Evolutionary conservation across 257 asterid genomes (phyloP), one percentile per base, ranked within the genome.

Genomic region (Solanum pimpinellifolium): DNA sequence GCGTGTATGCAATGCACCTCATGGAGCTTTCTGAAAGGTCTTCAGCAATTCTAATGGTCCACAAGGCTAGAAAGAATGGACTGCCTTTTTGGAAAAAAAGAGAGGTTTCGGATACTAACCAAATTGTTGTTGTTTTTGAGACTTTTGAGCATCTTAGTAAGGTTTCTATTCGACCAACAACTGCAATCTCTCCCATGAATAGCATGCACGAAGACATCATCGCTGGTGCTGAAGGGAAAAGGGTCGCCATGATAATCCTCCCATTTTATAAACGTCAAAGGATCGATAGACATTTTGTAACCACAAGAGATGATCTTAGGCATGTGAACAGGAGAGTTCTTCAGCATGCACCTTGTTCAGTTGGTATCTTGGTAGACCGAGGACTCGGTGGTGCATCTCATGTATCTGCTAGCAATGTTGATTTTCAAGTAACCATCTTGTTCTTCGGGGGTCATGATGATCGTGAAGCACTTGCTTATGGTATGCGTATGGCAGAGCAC

Each of bases 391-490:
- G 94, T 12, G 42, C 88, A 3, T 86, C 93, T 2, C 92, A 93
- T 66, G 91, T 93, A 15, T 65, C 93, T 0, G 93, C 94, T n/a
- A 93, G 94, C 87, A 90, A 89, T 7, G 94, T 93, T 2, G 90
- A 90, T 47, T 90, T 88, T 35, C 76, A 82, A 7, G 86, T 93
- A 18, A 88, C 93, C 0, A 87, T 88, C 15, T 84, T 93, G 31
- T 93, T 93, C 92, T 92, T 93, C 5, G 96, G 96, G 6, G 94
- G 96, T 2, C 91, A 88, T 5, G 95, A 93, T 41, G 95, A 93
- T 33, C 88, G 91, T 0, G 97, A 94, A 76, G 97, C 97, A 11
- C 88, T 94, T 2, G 89, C 95, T 1, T 93, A 93, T 62, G 95
- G 94, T 6, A 90, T 89, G 11, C 88, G 86, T 56, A 94, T 94